Conservation (phyloP, 2,329 filamentous ascomycete genomes). For the Cercospora sp. region DNA sequence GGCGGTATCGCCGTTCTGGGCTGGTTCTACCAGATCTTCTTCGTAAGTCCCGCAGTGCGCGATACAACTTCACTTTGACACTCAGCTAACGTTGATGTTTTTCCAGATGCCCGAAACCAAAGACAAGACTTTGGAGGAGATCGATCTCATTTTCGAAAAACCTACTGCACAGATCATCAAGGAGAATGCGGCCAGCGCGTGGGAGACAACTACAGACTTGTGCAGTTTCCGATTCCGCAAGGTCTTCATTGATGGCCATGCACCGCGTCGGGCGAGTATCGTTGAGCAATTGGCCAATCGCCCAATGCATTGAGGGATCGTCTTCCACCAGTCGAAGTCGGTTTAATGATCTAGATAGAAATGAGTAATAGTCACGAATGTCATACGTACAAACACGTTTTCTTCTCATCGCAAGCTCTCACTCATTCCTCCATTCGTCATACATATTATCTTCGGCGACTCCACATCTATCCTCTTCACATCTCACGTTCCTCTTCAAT, state of each 20-base stretch:
- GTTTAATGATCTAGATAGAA: not conserved
- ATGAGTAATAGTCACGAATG: not conserved
- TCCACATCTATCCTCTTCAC: not conserved
- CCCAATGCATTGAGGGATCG: not conserved
- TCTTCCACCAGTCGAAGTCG: not conserved
- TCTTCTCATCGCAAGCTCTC: not conserved
- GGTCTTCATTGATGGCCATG: slow-evolving; percentile 46
- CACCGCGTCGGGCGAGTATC: slow-evolving; percentile 19
- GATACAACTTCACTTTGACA: not conserved
- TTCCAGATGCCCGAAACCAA: slow-evolving; percentile 63
- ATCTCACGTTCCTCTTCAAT: not conserved
- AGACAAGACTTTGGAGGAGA: slow-evolving; percentile 68
- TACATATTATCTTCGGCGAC: not conserved
- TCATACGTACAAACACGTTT: not conserved
- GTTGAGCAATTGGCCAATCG: slow-evolving; percentile 15
- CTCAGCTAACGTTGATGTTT: not conserved
- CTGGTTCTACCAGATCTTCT: slow-evolving; percentile 71
- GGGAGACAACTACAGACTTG: slow-evolving; percentile 50
- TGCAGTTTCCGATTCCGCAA: slow-evolving; percentile 48
- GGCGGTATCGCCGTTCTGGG: slow-evolving; percentile 70
- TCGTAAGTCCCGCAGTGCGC: slow-evolving; percentile 38
- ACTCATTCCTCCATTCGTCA: not conserved
- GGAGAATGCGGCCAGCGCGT: slow-evolving; percentile 56
- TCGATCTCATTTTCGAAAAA: slow-evolving; percentile 65
- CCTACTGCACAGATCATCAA: slow-evolving; percentile 64